Evolutionary conservation across 176 grass and related monocot species (phyloP).

Genomic region (Thinopyrum elongatum): DNA sequence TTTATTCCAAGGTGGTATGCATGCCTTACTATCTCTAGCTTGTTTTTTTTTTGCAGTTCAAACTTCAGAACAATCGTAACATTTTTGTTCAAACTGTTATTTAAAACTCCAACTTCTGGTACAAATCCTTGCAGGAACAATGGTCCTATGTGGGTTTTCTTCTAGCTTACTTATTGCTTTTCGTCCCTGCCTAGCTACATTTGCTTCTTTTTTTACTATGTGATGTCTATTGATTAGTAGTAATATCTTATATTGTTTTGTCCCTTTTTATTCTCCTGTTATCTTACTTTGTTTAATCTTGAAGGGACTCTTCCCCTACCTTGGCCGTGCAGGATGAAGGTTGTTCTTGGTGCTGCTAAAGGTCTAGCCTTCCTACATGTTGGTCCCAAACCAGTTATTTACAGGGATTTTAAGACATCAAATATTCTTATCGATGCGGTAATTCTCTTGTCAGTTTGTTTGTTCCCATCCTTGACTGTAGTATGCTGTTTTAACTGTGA

Average conservation of each 20-base stretch:
- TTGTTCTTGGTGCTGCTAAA: conserved; percentile 82
- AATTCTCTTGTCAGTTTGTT: conserved; percentile 21
- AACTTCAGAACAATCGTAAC: neutral
- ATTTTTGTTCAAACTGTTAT: neutral
- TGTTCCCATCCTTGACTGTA: neutral
- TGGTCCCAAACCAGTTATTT: conserved; percentile 84
- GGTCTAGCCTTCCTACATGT: conserved; percentile 86
- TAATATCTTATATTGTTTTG: neutral
- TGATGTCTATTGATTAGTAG: neutral
- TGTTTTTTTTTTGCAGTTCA: neutral
- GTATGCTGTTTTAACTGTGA: neutral
- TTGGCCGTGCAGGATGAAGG: conserved; percentile 89
- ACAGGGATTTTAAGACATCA: conserved; percentile 97
- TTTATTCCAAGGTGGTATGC: neutral
- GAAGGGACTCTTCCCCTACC: conserved; percentile 91
- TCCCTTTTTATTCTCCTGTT: conserved; percentile 3
- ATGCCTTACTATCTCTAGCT: neutral
- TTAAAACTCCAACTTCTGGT: neutral
- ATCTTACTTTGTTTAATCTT: conserved; percentile 54
- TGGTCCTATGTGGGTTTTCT: neutral
- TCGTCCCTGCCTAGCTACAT: neutral
- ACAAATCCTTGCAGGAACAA: neutral
- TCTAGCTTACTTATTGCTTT: neutral
- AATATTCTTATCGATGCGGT: conserved; percentile 90
- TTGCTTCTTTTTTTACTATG: neutral